These are phyloP conservation scores for Lichtheimia hyalospora DNA, from an alignment of 371 early-diverging fungal genomes.

Conservation along the genomic window DNA sequence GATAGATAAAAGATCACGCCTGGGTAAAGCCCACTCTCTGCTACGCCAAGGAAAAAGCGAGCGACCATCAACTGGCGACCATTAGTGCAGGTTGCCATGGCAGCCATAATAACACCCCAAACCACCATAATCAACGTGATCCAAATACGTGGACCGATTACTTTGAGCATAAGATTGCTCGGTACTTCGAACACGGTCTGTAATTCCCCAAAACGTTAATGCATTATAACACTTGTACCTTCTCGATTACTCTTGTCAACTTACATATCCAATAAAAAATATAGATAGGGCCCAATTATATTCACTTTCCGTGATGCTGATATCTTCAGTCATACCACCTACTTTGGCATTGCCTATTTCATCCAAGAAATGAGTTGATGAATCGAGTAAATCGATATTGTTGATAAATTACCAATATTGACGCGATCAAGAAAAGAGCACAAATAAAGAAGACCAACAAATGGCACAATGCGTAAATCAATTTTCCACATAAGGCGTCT, in stretches of 20 bases:
- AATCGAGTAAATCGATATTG: background rate
- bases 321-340: conserved; percentile 45
- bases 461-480: conserved; percentile 21
- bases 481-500: conserved; percentile 16
- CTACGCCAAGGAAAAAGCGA: conserved; percentile 71
- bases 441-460: conserved; percentile 52
- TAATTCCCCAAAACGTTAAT: background rate
- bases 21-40: conserved; percentile 36
- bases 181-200: conserved; percentile 68
- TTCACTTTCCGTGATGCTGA: conserved; percentile 39
- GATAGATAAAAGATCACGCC: conserved; percentile 50
- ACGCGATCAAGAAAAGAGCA: conserved; percentile 55
- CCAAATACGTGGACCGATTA: conserved; percentile 66
- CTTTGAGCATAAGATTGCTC: conserved; percentile 70
- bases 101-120: conserved; percentile 45
- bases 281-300: conserved; percentile 63
- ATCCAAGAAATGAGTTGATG: background rate
- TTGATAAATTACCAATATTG: conserved; percentile 36
- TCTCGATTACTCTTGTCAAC: background rate
- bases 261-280: conserved; percentile 64
- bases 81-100: conserved; percentile 44
- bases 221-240: conserved; percentile 1
- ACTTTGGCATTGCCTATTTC: conserved; percentile 57
- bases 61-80: conserved; percentile 50
- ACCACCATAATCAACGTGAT: conserved; percentile 61